Percentiles rank a stretch among this genome's conserved stretches.
These are phyloP conservation scores for Candida adriatica DNA, from an alignment of 805 yeast genomes.

Conservation along the genomic window DNA sequence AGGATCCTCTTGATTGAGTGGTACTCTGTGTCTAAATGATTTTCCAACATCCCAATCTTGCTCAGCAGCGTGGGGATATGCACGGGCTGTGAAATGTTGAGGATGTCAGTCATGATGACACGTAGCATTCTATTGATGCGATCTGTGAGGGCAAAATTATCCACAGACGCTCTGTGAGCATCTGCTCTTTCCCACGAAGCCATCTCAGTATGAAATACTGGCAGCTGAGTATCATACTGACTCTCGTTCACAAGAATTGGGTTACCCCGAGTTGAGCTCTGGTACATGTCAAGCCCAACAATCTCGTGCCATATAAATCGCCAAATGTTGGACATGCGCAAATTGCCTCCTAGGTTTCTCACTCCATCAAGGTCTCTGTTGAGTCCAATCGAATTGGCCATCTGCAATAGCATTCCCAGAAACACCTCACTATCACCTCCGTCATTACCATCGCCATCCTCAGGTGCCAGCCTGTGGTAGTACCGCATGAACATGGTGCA, in stretches of 20 bases:
- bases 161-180: constrained; percentile 36
- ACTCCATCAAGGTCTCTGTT: constrained; percentile 47
- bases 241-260: constrained; percentile 33
- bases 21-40: constrained; percentile 24
- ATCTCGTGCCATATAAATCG: constrained; percentile 55
- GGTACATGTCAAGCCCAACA: constrained; percentile 37
- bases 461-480: constrained; percentile 45
- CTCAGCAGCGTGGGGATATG: constrained; percentile 31
- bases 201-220: constrained; percentile 28
- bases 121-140: constrained; percentile 27
- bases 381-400: constrained; percentile 51
- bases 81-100: constrained; percentile 34
- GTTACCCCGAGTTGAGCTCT: constrained; percentile 41
- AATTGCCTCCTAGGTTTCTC: constrained; percentile 18
- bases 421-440: constrained; percentile 45
- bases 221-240: constrained; percentile 46
- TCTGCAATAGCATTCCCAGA: constrained; percentile 43
- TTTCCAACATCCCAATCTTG: constrained; percentile 32
- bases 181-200: constrained; percentile 32
- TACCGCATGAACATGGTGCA: constrained; percentile 44
- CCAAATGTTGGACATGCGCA: constrained; percentile 36
- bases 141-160: constrained; percentile 25
- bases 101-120: constrained; percentile 30
- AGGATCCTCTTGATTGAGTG: constrained; percentile 25
- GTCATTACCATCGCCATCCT: constrained; percentile 50